Base-by-base conservation (phyloP, 1,284 basidiomycete species). In the Pseudozyma tsukubaensis region DNA sequence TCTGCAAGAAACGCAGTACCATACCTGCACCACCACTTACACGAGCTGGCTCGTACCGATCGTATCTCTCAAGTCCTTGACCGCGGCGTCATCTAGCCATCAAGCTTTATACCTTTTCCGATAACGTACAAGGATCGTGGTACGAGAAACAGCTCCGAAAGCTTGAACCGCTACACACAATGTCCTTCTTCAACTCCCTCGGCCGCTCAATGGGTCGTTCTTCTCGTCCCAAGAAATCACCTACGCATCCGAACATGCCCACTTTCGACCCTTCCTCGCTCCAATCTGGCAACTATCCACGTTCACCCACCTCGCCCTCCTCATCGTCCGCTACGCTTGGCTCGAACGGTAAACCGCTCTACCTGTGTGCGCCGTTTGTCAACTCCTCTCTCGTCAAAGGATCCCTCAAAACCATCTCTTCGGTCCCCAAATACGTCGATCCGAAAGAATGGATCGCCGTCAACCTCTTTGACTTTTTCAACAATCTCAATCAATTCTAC, bases 381-480 rank as follows among this genome's bases (percentile, higher is more conserved):
- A 94, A 97, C 81, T 93, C 94, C 0, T 94, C 96, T 1, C 88
- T 99, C 34, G 95, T 99, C 75, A 98, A 97, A 85, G 96, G 96
- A 16, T 96, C 94, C 84, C 97, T 98, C 87, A 97, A 97, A 87
- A 98, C 95, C 1, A 98, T 99, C 78, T 94, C 98, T 42, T 93
- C 94, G 86, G 89, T 97, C 39, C 97, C 97, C 18, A 97, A 97
- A 85, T 98, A 85, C 59, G 74, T 81, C 54, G 81, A 85, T 35
- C 77, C 76, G 10, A 81, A 80, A 59, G 97, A 99, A 86, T 99
- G 97, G 97, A 94, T 99, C 35, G 96, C 95, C 0, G 92, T 97
- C 64, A 97, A 98, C 83, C 89, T 80, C 11, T 83, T 86, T 56
- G 85, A 86, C 63, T 85, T 85, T 35, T 97, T 97, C 86, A 93